A percentile compares a stretch with the other conserved stretches of the same genome.
These are phyloP conservation scores for Salisapilia sapeloensis DNA, from an alignment of 352 stramenopile species.

Conservation along the genomic window DNA sequence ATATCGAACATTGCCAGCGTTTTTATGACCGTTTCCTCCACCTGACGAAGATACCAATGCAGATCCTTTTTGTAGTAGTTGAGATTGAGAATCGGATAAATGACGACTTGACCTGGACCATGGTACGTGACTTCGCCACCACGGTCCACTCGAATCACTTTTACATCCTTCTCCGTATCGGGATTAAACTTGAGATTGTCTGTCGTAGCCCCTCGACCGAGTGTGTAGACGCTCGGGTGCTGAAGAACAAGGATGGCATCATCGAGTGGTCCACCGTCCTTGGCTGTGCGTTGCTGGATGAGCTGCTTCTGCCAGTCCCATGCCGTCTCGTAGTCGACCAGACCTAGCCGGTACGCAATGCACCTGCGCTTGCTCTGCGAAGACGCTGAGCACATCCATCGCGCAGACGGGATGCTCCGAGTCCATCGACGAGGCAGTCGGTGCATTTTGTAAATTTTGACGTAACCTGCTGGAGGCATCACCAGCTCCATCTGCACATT, in stretches of 20 bases:
- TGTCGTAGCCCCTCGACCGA: conserved; percentile 81
- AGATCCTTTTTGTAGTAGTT: conserved; percentile 89
- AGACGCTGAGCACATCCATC: too few relatives aligned
- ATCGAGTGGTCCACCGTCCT: conserved; percentile 23
- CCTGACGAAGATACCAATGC: conserved; percentile 92
- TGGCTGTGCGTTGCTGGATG: conserved; percentile 52
- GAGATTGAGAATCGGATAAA: conserved; percentile 96
- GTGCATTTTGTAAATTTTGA: too few relatives aligned
- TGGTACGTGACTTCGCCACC: conserved; percentile 98
- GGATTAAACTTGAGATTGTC: conserved; percentile 36
- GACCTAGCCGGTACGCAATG: conserved; percentile 43
- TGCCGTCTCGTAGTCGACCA: conserved; percentile 68
- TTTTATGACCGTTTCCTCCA: conserved; percentile 93
- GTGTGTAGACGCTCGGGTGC: conserved; percentile 93
- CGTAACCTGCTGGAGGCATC: too few relatives aligned
- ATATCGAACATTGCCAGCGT: conserved; percentile 82
- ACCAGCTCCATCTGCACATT: too few relatives aligned
- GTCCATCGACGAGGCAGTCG: too few relatives aligned
- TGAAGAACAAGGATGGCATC: conserved; percentile 85
- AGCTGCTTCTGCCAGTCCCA: conserved; percentile 81
- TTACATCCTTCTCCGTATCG: conserved; percentile 23
- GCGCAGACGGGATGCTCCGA: too few relatives aligned
- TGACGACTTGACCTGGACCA: conserved; percentile 93
- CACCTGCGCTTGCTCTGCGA: conserved; percentile 24
- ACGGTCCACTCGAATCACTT: conserved; percentile 95